Base-by-base conservation (phyloP, 2,329 filamentous ascomycete genomes). In the Diplodia corticola region DNA sequence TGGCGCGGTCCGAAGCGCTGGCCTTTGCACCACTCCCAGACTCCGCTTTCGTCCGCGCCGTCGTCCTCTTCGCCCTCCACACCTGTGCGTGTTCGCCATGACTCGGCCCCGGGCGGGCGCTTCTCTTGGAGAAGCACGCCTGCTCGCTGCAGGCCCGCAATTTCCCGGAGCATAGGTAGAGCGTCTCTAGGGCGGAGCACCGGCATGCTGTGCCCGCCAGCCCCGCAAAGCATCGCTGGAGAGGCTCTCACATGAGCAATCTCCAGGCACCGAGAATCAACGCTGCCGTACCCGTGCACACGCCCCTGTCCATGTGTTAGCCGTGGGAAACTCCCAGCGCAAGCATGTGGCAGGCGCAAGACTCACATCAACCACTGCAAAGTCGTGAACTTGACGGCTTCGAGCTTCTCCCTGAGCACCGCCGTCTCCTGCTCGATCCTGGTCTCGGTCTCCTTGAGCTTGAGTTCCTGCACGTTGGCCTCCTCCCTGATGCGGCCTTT, bases 371-470 rank as follows among this genome's bases (percentile, higher is more conserved):
- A 82, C 95, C 95, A 99, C 83, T 99, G 95, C 77, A 99, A 80
- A 40, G 95, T 98, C 76, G 93, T 92, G 80, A 98, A 98, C 84
- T 99, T 99, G 78, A 99, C 95, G 71, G 92, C 91, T 81, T 99
- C 95, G 55, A 99, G 84, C 80, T 96, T 90, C 83, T 98, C 95
- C 71, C 92, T 84, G 75, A 99, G 78, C 35, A 91, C 90, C 48
- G 94, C 94, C 64, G 95, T 93, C 83, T 98, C 95, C 81, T 98
- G 94, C 83, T 99, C 95, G 74, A 99, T 98, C 80, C 96, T 89
- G 67, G 93, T 97, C 82, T 99, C 95, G 13, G 95, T 98, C 85
- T 99, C 95, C 83, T 97, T 97, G 74, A 99, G 92, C 83, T 97
- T 96, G 80, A 99, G 88, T 79, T 99, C 95, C 81, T 98, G 95